These are phyloP conservation scores for Soucietia sequanensis DNA, from an alignment of 805 yeast genomes.

Conservation along the genomic window DNA sequence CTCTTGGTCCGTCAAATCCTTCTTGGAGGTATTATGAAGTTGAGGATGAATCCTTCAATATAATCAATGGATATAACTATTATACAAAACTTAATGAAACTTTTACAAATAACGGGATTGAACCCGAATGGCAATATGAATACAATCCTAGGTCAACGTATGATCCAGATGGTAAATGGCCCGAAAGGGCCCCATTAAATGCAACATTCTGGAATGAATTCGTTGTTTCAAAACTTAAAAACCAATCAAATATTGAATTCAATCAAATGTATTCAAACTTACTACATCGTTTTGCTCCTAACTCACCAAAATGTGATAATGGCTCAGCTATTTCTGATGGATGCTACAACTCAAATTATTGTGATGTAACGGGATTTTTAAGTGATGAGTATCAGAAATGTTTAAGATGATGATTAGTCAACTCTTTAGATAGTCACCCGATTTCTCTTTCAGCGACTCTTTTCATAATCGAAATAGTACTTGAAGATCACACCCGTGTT, in stretches of 20 bases:
- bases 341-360: slow-evolving; percentile 21
- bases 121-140: slow-evolving; percentile 61
- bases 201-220: slow-evolving; percentile 63
- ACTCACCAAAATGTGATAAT: slow-evolving; percentile 47
- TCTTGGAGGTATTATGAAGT: slow-evolving; percentile 73
- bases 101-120: slow-evolving; percentile 49
- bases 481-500: too few relatives aligned
- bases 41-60: slow-evolving; percentile 56
- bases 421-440: too few relatives aligned
- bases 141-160: slow-evolving; percentile 65
- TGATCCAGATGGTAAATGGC: slow-evolving; percentile 55
- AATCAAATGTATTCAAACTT: slow-evolving; percentile 51
- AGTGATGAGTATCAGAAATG: slow-evolving; percentile 15
- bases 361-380: slow-evolving; percentile 18
- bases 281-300: slow-evolving; percentile 56
- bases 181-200: slow-evolving; percentile 55
- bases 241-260: slow-evolving; percentile 33
- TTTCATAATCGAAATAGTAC: too few relatives aligned
- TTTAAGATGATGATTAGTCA: too few relatives aligned
- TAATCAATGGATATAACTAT: slow-evolving; percentile 59
- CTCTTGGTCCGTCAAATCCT: slow-evolving; percentile 59
- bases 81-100: slow-evolving; percentile 61
- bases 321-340: slow-evolving; percentile 17
- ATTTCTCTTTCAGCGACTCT: too few relatives aligned
- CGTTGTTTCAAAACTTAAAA: slow-evolving; percentile 47